Conservation (phyloP, 345 rosid genomes). For the Sonneratia alba region DNA sequence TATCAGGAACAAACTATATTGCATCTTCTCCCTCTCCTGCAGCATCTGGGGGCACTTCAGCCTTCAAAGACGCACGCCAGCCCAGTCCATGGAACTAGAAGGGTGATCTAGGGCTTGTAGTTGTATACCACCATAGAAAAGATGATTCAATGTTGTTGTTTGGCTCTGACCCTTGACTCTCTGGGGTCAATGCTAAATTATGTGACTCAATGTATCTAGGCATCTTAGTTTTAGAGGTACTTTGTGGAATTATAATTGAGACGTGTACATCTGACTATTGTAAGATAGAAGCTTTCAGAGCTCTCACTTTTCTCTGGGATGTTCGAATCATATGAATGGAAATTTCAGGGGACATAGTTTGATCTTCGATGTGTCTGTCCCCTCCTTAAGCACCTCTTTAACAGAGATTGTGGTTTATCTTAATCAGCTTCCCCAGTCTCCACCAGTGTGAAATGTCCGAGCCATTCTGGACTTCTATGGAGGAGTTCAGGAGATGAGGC, state of each 20-base stretch:
- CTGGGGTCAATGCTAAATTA: background rate
- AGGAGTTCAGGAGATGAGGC: no score
- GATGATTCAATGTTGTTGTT: background rate
- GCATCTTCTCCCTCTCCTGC: slow-evolving; percentile 91
- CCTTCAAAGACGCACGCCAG: slow-evolving; percentile 59
- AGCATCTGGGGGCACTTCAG: slow-evolving; percentile 86
- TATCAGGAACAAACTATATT: slow-evolving; percentile 69
- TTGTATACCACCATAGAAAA: background rate
- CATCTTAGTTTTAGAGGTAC: background rate
- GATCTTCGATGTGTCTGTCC: background rate
- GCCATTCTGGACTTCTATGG: no score
- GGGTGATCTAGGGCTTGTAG: background rate
- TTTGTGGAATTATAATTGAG: background rate
- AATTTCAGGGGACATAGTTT: background rate
- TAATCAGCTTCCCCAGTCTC: no score
- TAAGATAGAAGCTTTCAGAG: background rate
- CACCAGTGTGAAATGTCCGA: no score
- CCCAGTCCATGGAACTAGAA: slow-evolving; percentile 78
- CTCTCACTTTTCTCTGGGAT: background rate
- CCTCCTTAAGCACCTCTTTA: background rate
- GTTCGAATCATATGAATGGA: background rate
- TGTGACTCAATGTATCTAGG: background rate
- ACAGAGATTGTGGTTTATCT: background rate
- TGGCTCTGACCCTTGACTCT: background rate
- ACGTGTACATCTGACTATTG: background rate